Base-by-base conservation (phyloP, 2,329 filamentous ascomycete species). In the Aspergillus caelatus region DNA sequence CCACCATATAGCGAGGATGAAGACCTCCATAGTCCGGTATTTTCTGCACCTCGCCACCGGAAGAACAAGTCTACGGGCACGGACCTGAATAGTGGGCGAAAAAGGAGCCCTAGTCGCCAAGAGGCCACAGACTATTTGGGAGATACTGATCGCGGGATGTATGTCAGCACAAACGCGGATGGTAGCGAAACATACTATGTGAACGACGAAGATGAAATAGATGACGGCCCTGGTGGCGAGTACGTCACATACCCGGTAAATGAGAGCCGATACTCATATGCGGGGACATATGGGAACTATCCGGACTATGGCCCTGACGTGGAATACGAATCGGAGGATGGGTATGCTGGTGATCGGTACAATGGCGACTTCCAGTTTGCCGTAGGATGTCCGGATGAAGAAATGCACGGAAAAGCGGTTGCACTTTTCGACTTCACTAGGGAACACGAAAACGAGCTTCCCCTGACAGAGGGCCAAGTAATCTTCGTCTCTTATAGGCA, bases 401-500 rank as follows among this genome's bases (percentile, higher is more conserved):
- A 98, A 77, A 97, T 97, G 87, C 94, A 97, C 74, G 95, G 95
- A 56, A 97, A 96, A 76, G 94, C 93, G 12, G 92, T 99, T 32
- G 95, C 95, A 8, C 83, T 99, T 26, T 99, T 97, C 75, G 94
- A 97, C 75, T 99, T 99, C 79, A 89, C 89, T 70, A 88, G 94
- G 36, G 94, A 98, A 78, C 97, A 98, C 76, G 93, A 97, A 76
- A 99, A 98, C 75, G 95, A 99, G 78, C 82, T 99, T 62, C 93
- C 93, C 4, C 82, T 99, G 54, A 89, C 92, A 0, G 95, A 99
- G 79, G 95, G 95, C 7, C 95, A 99, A 74, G 92, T 97, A 62
- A 97, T 99, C 62, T 91, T 95, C 83, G 94, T 99, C 28, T 96
- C 93, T 19, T 99, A 98, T 77, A 87, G 95, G 50, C 94, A 98